phyloP scores from a whole-genome alignment of 106 monocot genomes.

The Vanilla planifolia region DNA sequence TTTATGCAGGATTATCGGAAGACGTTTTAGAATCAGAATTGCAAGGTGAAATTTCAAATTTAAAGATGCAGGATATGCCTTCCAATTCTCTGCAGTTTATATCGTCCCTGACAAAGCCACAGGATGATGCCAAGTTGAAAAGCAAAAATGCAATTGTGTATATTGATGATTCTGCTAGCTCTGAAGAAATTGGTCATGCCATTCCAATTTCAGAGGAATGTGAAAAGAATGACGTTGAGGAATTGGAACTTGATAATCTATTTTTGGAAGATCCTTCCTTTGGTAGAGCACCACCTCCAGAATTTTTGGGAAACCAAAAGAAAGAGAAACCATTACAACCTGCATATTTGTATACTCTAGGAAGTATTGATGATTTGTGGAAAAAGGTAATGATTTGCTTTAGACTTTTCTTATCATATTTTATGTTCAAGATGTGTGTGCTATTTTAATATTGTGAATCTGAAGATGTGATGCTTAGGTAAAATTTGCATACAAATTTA shows the following conservation, averaged over 20 bases:
- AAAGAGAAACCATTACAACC: slow-evolving; percentile 33
- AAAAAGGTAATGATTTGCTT: slow-evolving; percentile 47
- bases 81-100: slow-evolving; percentile 6
- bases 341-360: slow-evolving; percentile 32
- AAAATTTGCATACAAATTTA: neutral
- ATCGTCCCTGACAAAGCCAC: slow-evolving; percentile 7
- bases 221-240: slow-evolving; percentile 41
- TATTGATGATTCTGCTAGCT: slow-evolving; percentile 13
- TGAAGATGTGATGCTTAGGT: neutral
- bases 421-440: slow-evolving; percentile 3
- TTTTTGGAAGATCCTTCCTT: slow-evolving; percentile 68
- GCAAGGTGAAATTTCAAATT: slow-evolving; percentile 18
- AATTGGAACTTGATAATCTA: slow-evolving; percentile 70
- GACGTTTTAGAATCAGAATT: slow-evolving; percentile 32
- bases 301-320: slow-evolving; percentile 34
- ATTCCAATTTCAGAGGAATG: slow-evolving; percentile 7
- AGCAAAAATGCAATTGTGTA: slow-evolving; percentile 4
- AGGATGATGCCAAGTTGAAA: slow-evolving; percentile 9
- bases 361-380: slow-evolving; percentile 66
- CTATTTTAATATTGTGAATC: neutral
- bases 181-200: slow-evolving; percentile 11
- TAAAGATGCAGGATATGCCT: slow-evolving; percentile 13
- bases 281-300: slow-evolving; percentile 22
- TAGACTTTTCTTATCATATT: neutral
- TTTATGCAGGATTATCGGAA: slow-evolving; percentile 53